These are phyloP conservation scores for Pseudonitzschia delicatissima DNA, from an alignment of 108 stramenopile genomes.

Conservation along the genomic window DNA sequence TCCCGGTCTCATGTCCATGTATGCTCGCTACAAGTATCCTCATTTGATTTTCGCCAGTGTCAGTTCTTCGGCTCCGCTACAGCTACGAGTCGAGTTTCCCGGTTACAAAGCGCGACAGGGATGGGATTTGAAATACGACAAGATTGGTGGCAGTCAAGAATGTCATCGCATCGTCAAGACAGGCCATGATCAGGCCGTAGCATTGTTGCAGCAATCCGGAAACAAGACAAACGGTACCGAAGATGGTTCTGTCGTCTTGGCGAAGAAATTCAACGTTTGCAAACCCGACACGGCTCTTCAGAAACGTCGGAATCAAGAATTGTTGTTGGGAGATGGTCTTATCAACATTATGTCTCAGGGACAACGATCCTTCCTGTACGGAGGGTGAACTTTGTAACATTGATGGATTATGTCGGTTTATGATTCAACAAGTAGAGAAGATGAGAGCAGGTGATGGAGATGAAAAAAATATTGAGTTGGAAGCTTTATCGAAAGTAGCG, in stretches of 20 bases:
- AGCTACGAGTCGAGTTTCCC: conserved; percentile 70
- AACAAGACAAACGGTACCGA: conserved; percentile 1
- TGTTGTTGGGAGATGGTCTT: conserved; percentile 85
- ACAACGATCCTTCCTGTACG: conserved; percentile 85
- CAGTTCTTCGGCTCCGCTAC: conserved; percentile 80
- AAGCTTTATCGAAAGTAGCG: conserved; percentile 46
- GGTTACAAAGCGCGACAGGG: conserved; percentile 80
- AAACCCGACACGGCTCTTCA: conserved; percentile 40
- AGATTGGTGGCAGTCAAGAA: conserved; percentile 68
- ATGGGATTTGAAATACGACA: conserved; percentile 46
- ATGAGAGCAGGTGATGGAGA: background rate
- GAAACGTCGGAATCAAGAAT: conserved; percentile 40
- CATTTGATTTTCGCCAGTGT: conserved; percentile 79
- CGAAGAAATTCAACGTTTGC: conserved; percentile 73
- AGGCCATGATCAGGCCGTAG: conserved; percentile 65
- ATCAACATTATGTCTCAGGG: conserved; percentile 71
- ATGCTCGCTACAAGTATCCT: conserved; percentile 83
- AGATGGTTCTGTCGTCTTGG: conserved; percentile 33
- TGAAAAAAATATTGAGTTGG: conserved; percentile 26
- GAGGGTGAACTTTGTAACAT: conserved; percentile 73
- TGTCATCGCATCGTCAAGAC: conserved; percentile 61
- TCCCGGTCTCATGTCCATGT: conserved; percentile 83
- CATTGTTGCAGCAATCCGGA: conserved; percentile 8
- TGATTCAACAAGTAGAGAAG: conserved; percentile 8
- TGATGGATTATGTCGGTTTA: conserved; percentile 46